Conservation (phyloP, 176 grass and related monocot genomes). For the Dactylis glomerata region DNA sequence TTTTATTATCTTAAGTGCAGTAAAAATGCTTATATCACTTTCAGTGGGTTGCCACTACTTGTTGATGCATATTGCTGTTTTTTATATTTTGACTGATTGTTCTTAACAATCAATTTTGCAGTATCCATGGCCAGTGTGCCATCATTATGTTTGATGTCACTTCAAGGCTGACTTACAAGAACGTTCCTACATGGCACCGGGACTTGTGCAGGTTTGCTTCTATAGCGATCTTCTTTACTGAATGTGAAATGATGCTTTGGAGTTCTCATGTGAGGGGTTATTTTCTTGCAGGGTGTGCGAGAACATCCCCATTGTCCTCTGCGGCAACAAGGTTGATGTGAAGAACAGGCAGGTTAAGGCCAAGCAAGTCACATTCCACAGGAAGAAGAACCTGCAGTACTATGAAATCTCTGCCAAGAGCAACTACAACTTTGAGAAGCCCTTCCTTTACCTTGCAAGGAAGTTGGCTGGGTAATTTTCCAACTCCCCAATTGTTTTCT, state of each 20-base stretch:
- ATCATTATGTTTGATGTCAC: conserved; percentile 98
- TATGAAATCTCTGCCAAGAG: conserved; percentile 97
- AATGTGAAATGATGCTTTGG: background rate
- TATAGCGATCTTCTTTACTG: background rate
- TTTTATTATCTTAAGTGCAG: too few relatives aligned
- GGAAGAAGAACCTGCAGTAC: conserved; percentile 96
- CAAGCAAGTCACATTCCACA: conserved; percentile 81
- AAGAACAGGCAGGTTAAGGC: conserved; percentile 92
- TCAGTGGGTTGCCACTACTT: background rate
- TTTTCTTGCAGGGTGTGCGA: conserved; percentile 70
- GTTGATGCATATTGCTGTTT: background rate
- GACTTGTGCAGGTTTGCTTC: conserved; percentile 71
- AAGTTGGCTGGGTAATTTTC: conserved; percentile 66
- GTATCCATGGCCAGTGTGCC: conserved; percentile 81
- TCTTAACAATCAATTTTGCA: background rate
- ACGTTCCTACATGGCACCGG: conserved; percentile 88
- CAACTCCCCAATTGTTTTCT: background rate
- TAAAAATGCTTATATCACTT: background rate
- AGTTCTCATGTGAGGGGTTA: background rate
- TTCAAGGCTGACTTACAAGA: conserved; percentile 82
- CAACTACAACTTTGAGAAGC: conserved; percentile 96
- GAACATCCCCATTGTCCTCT: conserved; percentile 83
- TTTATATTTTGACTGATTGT: background rate
- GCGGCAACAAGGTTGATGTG: conserved; percentile 87
- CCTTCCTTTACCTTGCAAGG: conserved; percentile 85